Evolutionary conservation across 129 eudicot species (phyloP).

Genomic region (Solidago caesia): DNA sequence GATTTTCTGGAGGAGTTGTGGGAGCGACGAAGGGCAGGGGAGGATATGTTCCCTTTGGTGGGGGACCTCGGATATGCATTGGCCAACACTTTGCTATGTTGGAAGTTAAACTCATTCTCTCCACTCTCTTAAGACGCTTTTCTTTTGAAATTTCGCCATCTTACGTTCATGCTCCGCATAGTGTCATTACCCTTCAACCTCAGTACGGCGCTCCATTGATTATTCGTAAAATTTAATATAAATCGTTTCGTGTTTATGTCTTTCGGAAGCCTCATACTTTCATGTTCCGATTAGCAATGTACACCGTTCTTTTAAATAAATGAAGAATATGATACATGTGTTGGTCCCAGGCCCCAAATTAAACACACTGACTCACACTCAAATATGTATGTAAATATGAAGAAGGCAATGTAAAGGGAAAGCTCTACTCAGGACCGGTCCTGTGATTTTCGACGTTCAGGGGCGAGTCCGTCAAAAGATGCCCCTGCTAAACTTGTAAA

Average conservation of each 20-base stretch:
- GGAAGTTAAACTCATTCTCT: constrained; percentile 40
- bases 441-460: no score
- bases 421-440: no score
- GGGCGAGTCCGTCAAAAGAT: no score
- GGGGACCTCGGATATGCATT: constrained; percentile 40
- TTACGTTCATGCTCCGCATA: constrained; percentile 40
- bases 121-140: constrained; percentile 37
- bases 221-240: constrained; percentile 24
- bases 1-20: constrained; percentile 36
- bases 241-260: not conserved
- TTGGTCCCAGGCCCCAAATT: no score
- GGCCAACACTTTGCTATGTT: constrained; percentile 37
- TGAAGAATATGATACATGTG: no score
- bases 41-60: constrained; percentile 30
- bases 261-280: no score
- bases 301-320: no score
- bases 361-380: no score
- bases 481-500: no score
- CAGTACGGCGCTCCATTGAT: constrained; percentile 36
- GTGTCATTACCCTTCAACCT: constrained; percentile 32
- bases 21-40: constrained; percentile 30
- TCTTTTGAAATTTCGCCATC: constrained; percentile 38
- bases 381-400: no score
- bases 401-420: no score
- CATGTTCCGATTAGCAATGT: no score